A percentile compares a stretch with the other conserved stretches of the same genome.
Conservation (phyloP, 495 filamentous ascomycete genomes). For the Rhizodiscina lignyota region DNA sequence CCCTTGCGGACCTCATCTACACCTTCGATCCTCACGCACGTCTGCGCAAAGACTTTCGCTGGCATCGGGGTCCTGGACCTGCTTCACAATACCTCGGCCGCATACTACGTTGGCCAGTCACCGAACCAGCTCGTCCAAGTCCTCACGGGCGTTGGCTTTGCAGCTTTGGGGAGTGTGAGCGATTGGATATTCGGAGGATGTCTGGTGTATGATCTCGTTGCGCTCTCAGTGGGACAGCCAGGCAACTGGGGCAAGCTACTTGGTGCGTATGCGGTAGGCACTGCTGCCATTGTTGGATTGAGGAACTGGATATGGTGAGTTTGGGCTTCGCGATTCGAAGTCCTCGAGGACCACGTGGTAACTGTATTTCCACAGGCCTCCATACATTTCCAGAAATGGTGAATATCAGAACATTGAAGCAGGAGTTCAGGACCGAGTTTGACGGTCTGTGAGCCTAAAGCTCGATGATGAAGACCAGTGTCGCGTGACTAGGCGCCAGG, state of each 20-base stretch:
- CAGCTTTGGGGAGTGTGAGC: constrained; percentile 20
- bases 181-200: constrained; percentile 38
- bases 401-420: too few relatives aligned
- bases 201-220: constrained; percentile 34
- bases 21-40: constrained; percentile 29
- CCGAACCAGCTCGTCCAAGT: constrained; percentile 27
- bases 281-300: constrained; percentile 30
- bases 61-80: constrained; percentile 37
- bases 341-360: neutral
- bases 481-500: too few relatives aligned
- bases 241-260: constrained; percentile 28
- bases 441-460: too few relatives aligned
- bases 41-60: constrained; percentile 34
- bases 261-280: constrained; percentile 26
- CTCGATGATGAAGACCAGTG: too few relatives aligned
- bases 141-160: constrained; percentile 28
- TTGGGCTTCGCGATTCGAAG: too few relatives aligned
- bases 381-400: constrained; percentile 9
- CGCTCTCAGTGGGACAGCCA: constrained; percentile 28
- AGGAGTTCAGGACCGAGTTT: too few relatives aligned
- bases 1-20: constrained; percentile 28
- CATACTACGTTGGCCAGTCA: constrained; percentile 27
- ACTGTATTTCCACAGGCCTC: constrained; percentile 1
- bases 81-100: constrained; percentile 32
- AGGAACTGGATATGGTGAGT: constrained; percentile 32